Evolutionary conservation across 768 basidiomycete species (phyloP).

Genomic region (Russula compacta): DNA sequence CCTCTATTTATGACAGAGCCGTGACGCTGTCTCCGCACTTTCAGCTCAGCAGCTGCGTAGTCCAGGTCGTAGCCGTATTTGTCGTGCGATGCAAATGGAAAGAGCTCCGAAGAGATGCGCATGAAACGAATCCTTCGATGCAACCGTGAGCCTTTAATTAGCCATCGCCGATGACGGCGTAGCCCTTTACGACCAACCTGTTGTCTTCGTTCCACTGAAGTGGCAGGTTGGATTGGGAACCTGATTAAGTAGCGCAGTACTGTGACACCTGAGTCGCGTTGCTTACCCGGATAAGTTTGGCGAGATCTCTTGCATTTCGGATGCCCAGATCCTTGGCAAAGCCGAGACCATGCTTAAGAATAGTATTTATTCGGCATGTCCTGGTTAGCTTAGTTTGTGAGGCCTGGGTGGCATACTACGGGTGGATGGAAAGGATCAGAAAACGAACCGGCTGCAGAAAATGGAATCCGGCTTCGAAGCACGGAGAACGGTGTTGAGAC

Average conservation of each 20-base stretch:
- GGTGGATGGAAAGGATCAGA: neutral
- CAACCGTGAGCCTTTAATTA: neutral
- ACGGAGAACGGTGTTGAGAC: slow-evolving; percentile 76
- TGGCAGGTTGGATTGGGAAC: too few relatives aligned
- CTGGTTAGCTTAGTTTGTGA: slow-evolving; percentile 13
- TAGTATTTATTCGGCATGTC: slow-evolving; percentile 56
- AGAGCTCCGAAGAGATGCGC: slow-evolving; percentile 85
- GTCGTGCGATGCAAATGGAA: slow-evolving; percentile 82
- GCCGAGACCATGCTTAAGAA: slow-evolving; percentile 72
- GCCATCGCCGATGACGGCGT: neutral
- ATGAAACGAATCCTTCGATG: slow-evolving; percentile 64
- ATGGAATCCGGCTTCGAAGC: slow-evolving; percentile 58
- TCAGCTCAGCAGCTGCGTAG: slow-evolving; percentile 53
- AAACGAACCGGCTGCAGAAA: slow-evolving; percentile 60
- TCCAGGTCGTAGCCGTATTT: slow-evolving; percentile 73
- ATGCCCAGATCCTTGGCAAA: slow-evolving; percentile 75
- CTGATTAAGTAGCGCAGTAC: too few relatives aligned
- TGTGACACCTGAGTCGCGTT: too few relatives aligned
- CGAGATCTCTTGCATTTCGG: slow-evolving; percentile 65
- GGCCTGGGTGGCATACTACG: too few relatives aligned
- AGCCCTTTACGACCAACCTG: slow-evolving; percentile 21
- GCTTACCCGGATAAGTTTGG: slow-evolving; percentile 52
- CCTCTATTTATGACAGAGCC: neutral
- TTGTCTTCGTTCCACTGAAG: slow-evolving; percentile 82
- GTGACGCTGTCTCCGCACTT: slow-evolving; percentile 22